Evolutionary conservation across 2,329 filamentous ascomycete species (phyloP).

Genomic region (Arthrobotrys musiformis): DNA sequence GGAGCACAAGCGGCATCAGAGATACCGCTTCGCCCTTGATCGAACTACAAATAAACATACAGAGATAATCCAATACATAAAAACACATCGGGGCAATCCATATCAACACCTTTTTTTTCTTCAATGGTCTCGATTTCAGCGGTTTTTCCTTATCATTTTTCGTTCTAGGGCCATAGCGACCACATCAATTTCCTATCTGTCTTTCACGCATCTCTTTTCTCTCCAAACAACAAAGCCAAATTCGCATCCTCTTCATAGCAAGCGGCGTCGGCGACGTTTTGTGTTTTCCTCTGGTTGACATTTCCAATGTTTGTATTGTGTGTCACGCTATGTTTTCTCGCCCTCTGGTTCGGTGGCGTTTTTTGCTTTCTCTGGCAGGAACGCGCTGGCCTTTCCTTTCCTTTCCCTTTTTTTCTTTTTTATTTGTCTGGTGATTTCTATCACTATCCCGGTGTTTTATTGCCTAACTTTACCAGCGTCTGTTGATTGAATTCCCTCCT

Average conservation of each 20-base stretch:
- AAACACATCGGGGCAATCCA: conserved; percentile 47
- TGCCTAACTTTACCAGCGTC: conserved; percentile 18
- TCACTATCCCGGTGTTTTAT: conserved; percentile 14
- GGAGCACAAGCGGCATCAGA: conserved; percentile 18
- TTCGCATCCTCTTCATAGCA: conserved; percentile 34
- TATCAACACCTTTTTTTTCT: conserved; percentile 11
- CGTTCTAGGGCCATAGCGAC: conserved; percentile 54
- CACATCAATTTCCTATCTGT: conserved; percentile 48
- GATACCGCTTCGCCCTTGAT: conserved; percentile 8
- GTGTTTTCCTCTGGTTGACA: conserved; percentile 13
- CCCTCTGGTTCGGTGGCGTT: conserved; percentile 32
- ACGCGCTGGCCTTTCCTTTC: conserved; percentile 38
- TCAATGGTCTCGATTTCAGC: conserved; percentile 39
- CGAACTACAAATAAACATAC: conserved; percentile 5
- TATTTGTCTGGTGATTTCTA: conserved; percentile 39
- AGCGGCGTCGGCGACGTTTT: conserved; percentile 32
- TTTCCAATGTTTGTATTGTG: conserved; percentile 26
- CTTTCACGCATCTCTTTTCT: conserved; percentile 23
- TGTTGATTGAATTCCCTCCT: conserved; percentile 10
- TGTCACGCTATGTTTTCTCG: conserved; percentile 55
- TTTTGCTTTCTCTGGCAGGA: conserved; percentile 19
- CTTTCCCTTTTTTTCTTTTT: conserved; percentile 49
- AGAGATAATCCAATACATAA: conserved; percentile 40
- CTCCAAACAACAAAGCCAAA: conserved; percentile 30
- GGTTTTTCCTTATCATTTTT: conserved; percentile 15